Percentiles rank a stretch among this genome's conserved stretches.
Evolutionary conservation across 2,329 filamentous ascomycete genomes (phyloP).

Genomic region (Colletotrichum orbiculare): DNA sequence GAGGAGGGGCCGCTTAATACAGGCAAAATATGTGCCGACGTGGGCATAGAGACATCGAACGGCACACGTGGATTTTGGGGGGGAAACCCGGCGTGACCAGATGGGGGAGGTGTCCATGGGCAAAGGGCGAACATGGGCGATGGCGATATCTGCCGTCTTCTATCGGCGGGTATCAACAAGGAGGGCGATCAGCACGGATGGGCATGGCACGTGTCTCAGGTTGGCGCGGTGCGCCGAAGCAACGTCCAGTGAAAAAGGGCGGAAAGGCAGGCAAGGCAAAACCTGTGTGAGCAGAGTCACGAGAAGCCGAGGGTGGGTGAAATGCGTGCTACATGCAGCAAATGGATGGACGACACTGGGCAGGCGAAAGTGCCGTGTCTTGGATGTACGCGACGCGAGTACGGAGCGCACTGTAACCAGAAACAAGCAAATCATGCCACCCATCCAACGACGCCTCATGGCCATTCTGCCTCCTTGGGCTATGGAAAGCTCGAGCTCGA

Average conservation of each 20-base stretch:
- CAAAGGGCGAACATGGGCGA: slow-evolving; percentile 17
- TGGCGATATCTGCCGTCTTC: slow-evolving; percentile 27
- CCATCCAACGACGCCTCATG: too few species aligned
- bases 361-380: too few species aligned
- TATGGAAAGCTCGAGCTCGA: too few species aligned
- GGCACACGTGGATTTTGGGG: background rate
- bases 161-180: slow-evolving; percentile 15
- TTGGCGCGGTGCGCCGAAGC: slow-evolving; percentile 21
- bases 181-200: slow-evolving; percentile 7
- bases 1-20: too few species aligned
- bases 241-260: slow-evolving; percentile 12
- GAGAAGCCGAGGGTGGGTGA: background rate
- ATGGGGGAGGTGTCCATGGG: background rate
- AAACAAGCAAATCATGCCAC: too few species aligned
- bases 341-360: too few species aligned
- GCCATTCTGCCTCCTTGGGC: too few species aligned
- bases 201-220: slow-evolving; percentile 25
- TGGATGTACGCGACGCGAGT: too few species aligned
- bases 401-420: too few species aligned
- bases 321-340: background rate
- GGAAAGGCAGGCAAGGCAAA: background rate
- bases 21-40: too few species aligned
- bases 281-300: background rate
- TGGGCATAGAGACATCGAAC: too few species aligned
- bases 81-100: background rate